Conservation (phyloP, 129 eudicot species). For the Oenanthe sinensis region DNA sequence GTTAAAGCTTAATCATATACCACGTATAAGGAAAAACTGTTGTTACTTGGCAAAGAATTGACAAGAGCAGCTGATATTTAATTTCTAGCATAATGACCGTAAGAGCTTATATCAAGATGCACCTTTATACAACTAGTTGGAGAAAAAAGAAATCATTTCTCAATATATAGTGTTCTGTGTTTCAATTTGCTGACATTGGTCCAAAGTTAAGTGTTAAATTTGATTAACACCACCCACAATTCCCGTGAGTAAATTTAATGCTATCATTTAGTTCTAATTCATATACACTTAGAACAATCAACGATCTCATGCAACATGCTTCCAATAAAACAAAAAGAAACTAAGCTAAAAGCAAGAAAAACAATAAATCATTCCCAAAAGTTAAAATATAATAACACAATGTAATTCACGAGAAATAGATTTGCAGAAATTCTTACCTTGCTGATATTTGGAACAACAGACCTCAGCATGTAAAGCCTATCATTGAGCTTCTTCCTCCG, state of each 20-base stretch:
- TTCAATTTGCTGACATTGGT: constrained; percentile 20
- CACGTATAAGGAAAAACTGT: neutral
- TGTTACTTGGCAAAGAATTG: neutral
- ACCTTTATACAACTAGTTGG: neutral
- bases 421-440: constrained; percentile 49
- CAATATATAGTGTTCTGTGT: neutral
- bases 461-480: constrained; percentile 86
- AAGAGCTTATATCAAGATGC: neutral
- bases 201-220: constrained; percentile 14
- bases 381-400: constrained; percentile 10
- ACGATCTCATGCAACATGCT: constrained; percentile 11
- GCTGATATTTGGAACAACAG: constrained; percentile 94
- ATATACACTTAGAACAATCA: constrained; percentile 16
- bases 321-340: constrained; percentile 5
- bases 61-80: neutral
- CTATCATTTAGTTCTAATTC: constrained; percentile 20
- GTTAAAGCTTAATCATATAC: neutral
- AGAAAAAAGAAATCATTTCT: neutral
- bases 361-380: constrained; percentile 3
- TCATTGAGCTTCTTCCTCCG: constrained; percentile 93
- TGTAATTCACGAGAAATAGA: constrained; percentile 30
- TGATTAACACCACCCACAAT: constrained; percentile 26
- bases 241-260: constrained; percentile 48
- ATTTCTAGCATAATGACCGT: neutral
- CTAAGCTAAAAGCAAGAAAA: neutral